Percentiles rank a stretch among this genome's conserved stretches.
Conservation (phyloP, 2,329 filamentous ascomycete species). For the Xylaria digitata region DNA sequence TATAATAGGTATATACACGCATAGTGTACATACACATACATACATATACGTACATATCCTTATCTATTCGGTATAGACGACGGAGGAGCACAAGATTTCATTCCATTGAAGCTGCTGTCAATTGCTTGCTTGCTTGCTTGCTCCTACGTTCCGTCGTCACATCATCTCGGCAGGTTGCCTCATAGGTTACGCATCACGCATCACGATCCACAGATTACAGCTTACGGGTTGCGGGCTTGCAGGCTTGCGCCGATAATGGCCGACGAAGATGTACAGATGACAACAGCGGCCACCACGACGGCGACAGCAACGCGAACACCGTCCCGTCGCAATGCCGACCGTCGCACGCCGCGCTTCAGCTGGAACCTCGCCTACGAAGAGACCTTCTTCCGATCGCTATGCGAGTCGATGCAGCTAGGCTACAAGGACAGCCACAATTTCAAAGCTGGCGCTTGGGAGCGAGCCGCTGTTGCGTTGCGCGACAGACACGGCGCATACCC, state of each 20-base stretch:
- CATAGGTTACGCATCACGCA: background rate
- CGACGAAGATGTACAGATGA: slow-evolving; percentile 45
- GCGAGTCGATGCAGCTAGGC: slow-evolving; percentile 68
- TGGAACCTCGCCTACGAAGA: slow-evolving; percentile 69
- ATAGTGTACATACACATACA: background rate
- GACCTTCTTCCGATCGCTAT: slow-evolving; percentile 70
- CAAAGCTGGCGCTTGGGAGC: slow-evolving; percentile 71
- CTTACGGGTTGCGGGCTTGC: background rate
- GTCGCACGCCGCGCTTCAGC: slow-evolving; percentile 64
- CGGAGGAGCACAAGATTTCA: background rate
- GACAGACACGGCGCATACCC: slow-evolving; percentile 67
- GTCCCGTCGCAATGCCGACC: slow-evolving; percentile 48
- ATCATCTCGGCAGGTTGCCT: background rate
- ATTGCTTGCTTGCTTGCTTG: background rate
- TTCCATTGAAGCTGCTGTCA: background rate
- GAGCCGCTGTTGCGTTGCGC: slow-evolving; percentile 65
- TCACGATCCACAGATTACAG: background rate
- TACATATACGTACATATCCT: too few relatives aligned
- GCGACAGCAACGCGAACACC: slow-evolving; percentile 40
- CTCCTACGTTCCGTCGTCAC: background rate
- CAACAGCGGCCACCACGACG: slow-evolving; percentile 34
- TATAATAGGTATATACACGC: background rate
- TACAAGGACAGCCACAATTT: slow-evolving; percentile 69
- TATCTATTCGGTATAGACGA: background rate
- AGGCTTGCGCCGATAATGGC: slow-evolving; percentile 43